These are phyloP conservation scores for Quercus ilex DNA, from an alignment of 306 rosid species.

Conservation along the genomic window DNA sequence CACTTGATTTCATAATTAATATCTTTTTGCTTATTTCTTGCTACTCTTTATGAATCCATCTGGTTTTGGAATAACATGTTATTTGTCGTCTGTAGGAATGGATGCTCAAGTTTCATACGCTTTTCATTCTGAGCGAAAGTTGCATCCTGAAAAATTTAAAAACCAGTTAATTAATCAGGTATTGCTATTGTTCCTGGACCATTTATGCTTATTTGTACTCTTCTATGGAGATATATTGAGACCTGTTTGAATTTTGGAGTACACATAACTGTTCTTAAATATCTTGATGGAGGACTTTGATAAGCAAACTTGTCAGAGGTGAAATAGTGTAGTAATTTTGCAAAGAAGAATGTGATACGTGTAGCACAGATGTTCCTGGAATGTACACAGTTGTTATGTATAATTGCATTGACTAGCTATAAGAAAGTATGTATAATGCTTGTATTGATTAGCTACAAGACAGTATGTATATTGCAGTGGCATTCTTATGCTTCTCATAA, in stretches of 20 bases:
- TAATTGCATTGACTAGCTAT: not conserved
- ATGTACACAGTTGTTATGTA: not conserved
- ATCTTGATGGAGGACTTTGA: not conserved
- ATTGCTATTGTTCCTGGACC: slow-evolving; percentile 9
- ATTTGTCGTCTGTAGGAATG: slow-evolving; percentile 56
- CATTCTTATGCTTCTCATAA: not conserved
- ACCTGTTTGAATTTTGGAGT: not conserved
- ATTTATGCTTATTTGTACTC: not conserved
- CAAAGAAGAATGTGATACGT: not conserved
- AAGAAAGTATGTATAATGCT: not conserved
- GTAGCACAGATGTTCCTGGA: not conserved
- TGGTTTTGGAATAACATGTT: not conserved
- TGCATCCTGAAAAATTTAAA: slow-evolving; percentile 89
- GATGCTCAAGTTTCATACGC: slow-evolving; percentile 98
- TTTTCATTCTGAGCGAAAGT: slow-evolving; percentile 90
- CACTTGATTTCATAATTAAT: not conserved
- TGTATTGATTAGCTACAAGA: not conserved
- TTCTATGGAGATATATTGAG: not conserved
- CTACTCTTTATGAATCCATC: not conserved
- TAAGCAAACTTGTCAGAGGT: not conserved
- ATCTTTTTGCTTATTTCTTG: not conserved
- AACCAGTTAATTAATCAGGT: slow-evolving; percentile 89
- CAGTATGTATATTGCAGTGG: not conserved
- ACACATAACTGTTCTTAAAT: not conserved
- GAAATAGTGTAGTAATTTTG: not conserved